Base-by-base conservation (phyloP, 2,329 filamentous ascomycete genomes). In the Penicillium sp. region DNA sequence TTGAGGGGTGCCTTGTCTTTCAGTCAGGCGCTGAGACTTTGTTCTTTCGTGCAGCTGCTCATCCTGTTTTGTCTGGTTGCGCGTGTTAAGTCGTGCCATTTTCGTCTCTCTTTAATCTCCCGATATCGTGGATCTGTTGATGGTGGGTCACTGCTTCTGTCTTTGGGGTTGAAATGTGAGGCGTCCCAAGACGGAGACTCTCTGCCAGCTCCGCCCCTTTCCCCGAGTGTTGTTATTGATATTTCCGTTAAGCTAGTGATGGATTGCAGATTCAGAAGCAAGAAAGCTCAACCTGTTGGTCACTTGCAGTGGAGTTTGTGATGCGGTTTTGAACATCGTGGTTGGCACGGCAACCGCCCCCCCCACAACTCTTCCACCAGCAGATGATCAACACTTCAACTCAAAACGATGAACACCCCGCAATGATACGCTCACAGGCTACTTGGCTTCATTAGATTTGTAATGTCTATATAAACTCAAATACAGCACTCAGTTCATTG, bases 41-140 rank as follows among this genome's bases (percentile, higher is more conserved):
- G 38, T 17, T 26, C 53, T 58, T n/a, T 30, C 23, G 6, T 30
- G 59, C 19, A 51, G 46, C 17, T 55, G 46, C 17, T 55, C 30
- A 13, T 53, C 51, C n/a, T 61, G 63, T 21, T 67, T 69, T 31
- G 62, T 47, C 7, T 69, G 65, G 13, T 64, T 69, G 15, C 65
- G 54, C 7, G 71, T 67, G 58, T 73, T 73, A 56, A 73, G 64
- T 61, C 71, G 65, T 44, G 71, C 71, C 71, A 73, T 74, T 19
- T 49, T 69, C 21, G 31, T 35, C 45, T 7, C 53, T 38, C 9
- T 21, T 30, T 7, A 21, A 21, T 17, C 35, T 41, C 11, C 15
- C 3, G 11, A 35, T 35, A 41, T 13, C 49, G 56, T 30, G 17
- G 21, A 23, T 29, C 13, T n/a, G 38, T 46, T 30, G 52, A n/a